Base-by-base conservation (phyloP, 352 stramenopile genomes). In the Phytophthora colocasiae region DNA sequence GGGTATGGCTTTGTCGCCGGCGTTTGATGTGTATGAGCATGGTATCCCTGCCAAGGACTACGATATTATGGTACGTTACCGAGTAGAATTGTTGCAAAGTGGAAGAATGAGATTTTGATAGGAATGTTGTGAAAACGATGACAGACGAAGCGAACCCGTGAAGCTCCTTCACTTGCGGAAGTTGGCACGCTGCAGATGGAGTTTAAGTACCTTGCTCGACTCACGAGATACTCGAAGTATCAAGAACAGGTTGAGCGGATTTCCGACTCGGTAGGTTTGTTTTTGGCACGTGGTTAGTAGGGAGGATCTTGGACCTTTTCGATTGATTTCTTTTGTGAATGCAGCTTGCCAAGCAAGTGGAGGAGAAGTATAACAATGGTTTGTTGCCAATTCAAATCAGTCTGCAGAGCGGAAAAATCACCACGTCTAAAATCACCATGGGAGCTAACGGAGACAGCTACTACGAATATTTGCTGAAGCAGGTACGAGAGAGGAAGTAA, bases 391-490 rank as follows among this genome's bases (percentile, higher is more conserved):
- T 90, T 24, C 57, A 83, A 31, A 61, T 91, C 31, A 83, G 80
- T 38, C 58, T 69, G 24, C 64, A 76, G 10, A 77, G 39, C 11
- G 83, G 83, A 4, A 73, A 74, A 22, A 77, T 86, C 36, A 56
- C 56, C 4, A 64, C 55, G 9, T 85, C 71, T 7, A 89, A 87
- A 47, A 78, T 95, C 73, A 91, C 81, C 1, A 45, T 95, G 11
- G 86, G 86, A 3, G 86, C 85, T 24, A 86, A 89, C 19, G 86
- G 85, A 9, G 85, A 95, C 63, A 95, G 85, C 67, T 95, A 93
- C 79, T 95, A 93, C 67, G 86, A 95, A 59, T 95, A 95, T 36
- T 53, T 95, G 14, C 75, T 95, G 46, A 95, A 95, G 43, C 86
- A 94, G 73, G 83, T 90, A 39, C 27, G 27, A 31, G 4, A 31